Base-by-base conservation (phyloP, 2,329 filamentous ascomycete genomes). In the Bipolaris cookei region DNA sequence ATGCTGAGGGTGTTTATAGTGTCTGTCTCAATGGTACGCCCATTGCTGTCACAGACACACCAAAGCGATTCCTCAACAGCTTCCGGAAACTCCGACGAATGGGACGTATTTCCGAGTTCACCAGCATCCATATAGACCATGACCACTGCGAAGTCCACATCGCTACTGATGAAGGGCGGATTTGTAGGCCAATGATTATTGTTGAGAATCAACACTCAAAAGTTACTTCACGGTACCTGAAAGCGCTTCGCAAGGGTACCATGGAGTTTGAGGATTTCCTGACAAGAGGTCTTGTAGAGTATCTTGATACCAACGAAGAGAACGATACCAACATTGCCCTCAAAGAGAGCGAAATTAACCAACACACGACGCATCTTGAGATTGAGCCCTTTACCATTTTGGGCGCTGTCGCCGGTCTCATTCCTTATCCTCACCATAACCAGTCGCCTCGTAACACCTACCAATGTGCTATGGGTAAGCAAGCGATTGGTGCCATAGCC, bases 381-480 rank as follows among this genome's bases (percentile, higher is more conserved):
- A 98, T 99, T 61, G 95, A 99, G 74, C 96, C 96, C 0, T 99
- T 99, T 73, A 99, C 95, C 1, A 89, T 99, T 47, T 85, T 99
- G 13, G 95, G 95, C 23, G 95, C 95, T 44, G 95, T 99, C 23
- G 95, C 95, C 37, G 95, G 95, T 41, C 83, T 99, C 35, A 99
- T 99, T 74, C 95, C 95, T 4, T 99, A 98, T 72, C 95, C 95
- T 7, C 95, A 99, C 76, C 95, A 99, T 82, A 99, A 99, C 78
- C 95, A 99, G 77, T 99, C 96, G 14, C 95, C 95, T 8, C 86
- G 95, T 83, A 99, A 99, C 75, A 99, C 95, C 0, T 99, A 99
- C 73, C 94, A 98, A 83, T 97, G 94, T 80, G 95, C 95, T 79
- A 99, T 99, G 95, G 95, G 95, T 85, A 99, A 99, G 80, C 95